Base-by-base conservation (phyloP, 2,329 filamentous ascomycete species). In the Alternaria triticina region DNA sequence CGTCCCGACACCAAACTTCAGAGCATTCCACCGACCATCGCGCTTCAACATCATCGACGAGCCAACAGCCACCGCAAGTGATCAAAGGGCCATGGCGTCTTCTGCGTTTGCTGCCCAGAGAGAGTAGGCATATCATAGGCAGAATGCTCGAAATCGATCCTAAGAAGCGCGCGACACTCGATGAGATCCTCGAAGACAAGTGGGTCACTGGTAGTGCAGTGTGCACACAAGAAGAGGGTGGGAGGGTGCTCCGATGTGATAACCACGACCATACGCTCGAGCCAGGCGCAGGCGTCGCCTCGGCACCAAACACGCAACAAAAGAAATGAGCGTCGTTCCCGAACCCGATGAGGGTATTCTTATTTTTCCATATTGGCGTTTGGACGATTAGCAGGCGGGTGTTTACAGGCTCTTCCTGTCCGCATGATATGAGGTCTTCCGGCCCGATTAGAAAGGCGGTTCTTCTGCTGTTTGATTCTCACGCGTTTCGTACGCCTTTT, bases 81-180 rank as follows among this genome's bases (percentile, higher is more conserved):
- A 96, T 99, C 71, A 93, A 94, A 74, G 96, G 96, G 0, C 96
- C 96, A 3, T 97, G 95, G 91, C 88, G 96, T 50, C 87, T 99
- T 46, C 83, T 99, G 28, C 89, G 96, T 45, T 84, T 98, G 36
- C 84, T 99, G 10, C 96, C 96, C 1, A 87, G 95, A 63, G 96
- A 98, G 81, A 96, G 91, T 68, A 86, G 96, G 55, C 90, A 95
- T 76, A 94, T 99, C 66, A 91, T 99, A 59, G 90, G 93, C 47
- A 87, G 92, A 61, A 99, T 99, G 96, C 87, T 99, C 36, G 93
- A 96, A 74, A 86, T 97, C 54, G 89, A 97, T 73, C 93, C 94
- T 0, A 91, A 88, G 75, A 90, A 91, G 69, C 88, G 96, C 60
- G 95, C 94, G 3, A 92, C 88, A 3, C 91, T 99, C 84, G 86